Evolutionary conservation across 2,329 filamentous ascomycete species (phyloP).

Genomic region (Cladophialophora yegresii): DNA sequence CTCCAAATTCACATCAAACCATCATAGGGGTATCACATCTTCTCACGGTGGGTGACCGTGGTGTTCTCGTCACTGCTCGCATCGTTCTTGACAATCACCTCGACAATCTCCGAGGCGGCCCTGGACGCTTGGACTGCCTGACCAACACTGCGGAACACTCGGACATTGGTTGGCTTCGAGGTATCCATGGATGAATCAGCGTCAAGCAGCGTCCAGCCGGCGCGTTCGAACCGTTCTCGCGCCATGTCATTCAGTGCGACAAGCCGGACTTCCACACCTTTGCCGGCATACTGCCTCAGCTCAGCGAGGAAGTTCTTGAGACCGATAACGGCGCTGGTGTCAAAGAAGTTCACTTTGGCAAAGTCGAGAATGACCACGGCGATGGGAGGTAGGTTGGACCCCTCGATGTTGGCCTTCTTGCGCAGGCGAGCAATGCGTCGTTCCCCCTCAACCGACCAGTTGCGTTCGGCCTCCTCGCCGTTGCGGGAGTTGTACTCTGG

Average conservation of each 20-base stretch:
- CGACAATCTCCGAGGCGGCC: conserved; percentile 18
- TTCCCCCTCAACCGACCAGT: conserved; percentile 58
- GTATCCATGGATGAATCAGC: conserved; percentile 14
- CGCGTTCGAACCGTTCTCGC: conserved; percentile 39
- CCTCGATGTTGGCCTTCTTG: conserved; percentile 41
- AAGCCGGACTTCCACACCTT: conserved; percentile 52
- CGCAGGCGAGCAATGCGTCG: conserved; percentile 53
- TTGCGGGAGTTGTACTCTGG: conserved; percentile 45
- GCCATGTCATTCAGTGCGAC: conserved; percentile 52
- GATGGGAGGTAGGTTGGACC: conserved; percentile 46
- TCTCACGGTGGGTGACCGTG: conserved; percentile 26
- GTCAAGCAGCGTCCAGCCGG: conserved; percentile 40
- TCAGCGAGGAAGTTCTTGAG: conserved; percentile 54
- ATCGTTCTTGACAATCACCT: conserved; percentile 29
- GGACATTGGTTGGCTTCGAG: conserved; percentile 16
- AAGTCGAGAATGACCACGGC: conserved; percentile 57
- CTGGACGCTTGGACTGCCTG: conserved; percentile 29
- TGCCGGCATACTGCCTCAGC: conserved; percentile 54
- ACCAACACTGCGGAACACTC: conserved; percentile 28
- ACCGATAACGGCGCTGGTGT: conserved; percentile 56
- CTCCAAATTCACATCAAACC: not conserved
- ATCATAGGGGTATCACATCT: conserved; percentile 15
- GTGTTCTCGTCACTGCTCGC: conserved; percentile 24
- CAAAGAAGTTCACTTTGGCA: conserved; percentile 54
- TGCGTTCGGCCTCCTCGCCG: conserved; percentile 47